Percentiles rank a stretch among this genome's conserved stretches.
These are phyloP conservation scores for Metschnikowia lunata DNA, from an alignment of 805 yeast genomes.

Conservation along the genomic window DNA sequence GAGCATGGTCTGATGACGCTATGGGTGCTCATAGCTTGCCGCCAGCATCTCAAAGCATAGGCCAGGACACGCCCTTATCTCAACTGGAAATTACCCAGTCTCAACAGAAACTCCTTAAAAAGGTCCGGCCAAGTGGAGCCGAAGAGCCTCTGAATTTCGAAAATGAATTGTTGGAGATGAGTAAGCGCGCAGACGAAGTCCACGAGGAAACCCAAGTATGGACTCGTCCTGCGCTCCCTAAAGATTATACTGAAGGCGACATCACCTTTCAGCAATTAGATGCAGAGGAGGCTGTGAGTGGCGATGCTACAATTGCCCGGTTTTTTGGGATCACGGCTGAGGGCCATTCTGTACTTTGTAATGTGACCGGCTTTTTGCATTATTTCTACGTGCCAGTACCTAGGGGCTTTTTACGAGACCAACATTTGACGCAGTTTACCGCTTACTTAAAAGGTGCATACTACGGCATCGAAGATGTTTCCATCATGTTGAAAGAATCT, in stretches of 20 bases:
- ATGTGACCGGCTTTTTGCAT: slow-evolving; percentile 83
- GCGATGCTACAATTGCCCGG: slow-evolving; percentile 62
- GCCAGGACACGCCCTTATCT: slow-evolving; percentile 7
- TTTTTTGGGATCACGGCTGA: slow-evolving; percentile 89
- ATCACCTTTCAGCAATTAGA: slow-evolving; percentile 87
- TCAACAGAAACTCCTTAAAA: slow-evolving; percentile 33
- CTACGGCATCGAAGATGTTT: slow-evolving; percentile 60
- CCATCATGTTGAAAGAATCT: slow-evolving; percentile 69
- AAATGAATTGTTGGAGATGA: slow-evolving; percentile 16
- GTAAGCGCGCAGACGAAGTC: slow-evolving; percentile 16
- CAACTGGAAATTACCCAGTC: slow-evolving; percentile 24
- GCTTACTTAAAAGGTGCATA: slow-evolving; percentile 45
- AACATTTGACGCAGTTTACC: slow-evolving; percentile 45
- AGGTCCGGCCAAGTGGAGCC: slow-evolving; percentile 29
- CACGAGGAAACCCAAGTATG: slow-evolving; percentile 38
- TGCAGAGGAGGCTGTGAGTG: slow-evolving; percentile 74
- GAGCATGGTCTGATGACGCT: slow-evolving; percentile 11
- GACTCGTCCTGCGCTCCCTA: slow-evolving; percentile 56
- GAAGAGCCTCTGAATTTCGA: slow-evolving; percentile 35
- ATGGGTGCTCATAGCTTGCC: slow-evolving; percentile 33
- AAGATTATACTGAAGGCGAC: slow-evolving; percentile 44
- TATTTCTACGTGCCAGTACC: slow-evolving; percentile 93
- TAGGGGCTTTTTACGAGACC: slow-evolving; percentile 57
- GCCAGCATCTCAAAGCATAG: slow-evolving; percentile 21
- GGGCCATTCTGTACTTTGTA: slow-evolving; percentile 87